Percentiles rank a stretch among this genome's conserved stretches.
Conservation (phyloP, 2,329 filamentous ascomycete species). For the Tolypocladium album region DNA sequence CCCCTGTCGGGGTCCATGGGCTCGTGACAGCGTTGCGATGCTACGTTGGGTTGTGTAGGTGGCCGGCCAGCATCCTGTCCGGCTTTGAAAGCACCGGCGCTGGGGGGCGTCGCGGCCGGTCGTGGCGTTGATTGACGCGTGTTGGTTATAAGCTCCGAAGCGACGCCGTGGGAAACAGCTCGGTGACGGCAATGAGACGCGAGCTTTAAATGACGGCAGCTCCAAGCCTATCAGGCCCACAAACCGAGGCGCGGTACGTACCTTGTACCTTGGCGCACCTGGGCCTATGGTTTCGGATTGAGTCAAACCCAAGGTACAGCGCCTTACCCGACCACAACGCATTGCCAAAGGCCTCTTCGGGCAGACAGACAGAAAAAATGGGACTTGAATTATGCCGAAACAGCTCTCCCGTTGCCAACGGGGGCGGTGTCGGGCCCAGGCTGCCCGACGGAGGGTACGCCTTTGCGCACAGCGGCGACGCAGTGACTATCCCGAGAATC, state of each 20-base stretch:
- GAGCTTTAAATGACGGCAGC: neutral
- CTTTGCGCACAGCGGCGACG: neutral
- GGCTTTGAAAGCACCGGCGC: neutral
- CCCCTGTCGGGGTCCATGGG: conserved; percentile 8
- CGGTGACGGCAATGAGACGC: neutral
- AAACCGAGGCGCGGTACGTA: neutral
- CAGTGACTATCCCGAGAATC: too few relatives aligned
- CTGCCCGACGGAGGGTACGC: neutral
- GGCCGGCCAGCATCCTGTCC: neutral
- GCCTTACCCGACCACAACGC: too few relatives aligned
- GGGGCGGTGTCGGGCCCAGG: neutral
- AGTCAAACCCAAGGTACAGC: neutral
- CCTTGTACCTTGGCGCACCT: neutral
- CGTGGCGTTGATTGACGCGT: neutral
- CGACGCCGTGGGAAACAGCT: neutral
- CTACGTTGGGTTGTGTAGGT: neutral
- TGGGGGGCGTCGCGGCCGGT: neutral
- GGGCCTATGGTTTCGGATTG: neutral
- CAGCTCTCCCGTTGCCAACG: too few relatives aligned
- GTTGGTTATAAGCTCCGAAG: neutral
- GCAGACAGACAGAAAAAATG: neutral
- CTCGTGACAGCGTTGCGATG: neutral
- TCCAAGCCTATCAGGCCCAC: neutral
- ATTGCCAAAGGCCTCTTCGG: neutral
- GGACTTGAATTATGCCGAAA: neutral